Conservation (phyloP, 169 alveolate species). For the Eimeria praecox region DNA sequence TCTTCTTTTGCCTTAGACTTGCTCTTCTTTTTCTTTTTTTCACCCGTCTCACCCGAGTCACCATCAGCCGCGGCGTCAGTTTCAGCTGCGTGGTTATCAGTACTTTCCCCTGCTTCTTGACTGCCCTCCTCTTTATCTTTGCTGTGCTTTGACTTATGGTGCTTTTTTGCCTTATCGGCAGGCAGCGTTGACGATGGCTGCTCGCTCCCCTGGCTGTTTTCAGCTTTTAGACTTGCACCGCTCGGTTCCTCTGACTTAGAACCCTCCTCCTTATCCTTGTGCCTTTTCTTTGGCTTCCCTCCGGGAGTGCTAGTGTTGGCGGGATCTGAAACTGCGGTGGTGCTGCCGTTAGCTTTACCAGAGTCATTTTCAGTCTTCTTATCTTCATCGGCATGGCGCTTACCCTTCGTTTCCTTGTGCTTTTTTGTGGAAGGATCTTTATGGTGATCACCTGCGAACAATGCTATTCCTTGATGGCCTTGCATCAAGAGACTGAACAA, state of each 20-base stretch:
- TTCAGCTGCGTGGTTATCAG: background rate
- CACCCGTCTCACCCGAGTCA: conserved; percentile 31
- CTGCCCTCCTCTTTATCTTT: conserved; percentile 30
- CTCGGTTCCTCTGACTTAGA: background rate
- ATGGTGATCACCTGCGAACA: conserved; percentile 10
- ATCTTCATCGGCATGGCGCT: background rate
- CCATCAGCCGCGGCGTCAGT: background rate
- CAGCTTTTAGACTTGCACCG: background rate
- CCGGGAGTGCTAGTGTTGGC: background rate
- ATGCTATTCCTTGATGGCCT: background rate
- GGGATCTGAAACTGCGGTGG: background rate
- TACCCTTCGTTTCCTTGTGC: background rate
- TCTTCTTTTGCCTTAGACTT: background rate
- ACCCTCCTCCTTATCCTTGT: conserved; percentile 39
- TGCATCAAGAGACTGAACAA: background rate
- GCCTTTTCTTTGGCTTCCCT: conserved; percentile 34
- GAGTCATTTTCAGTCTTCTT: background rate
- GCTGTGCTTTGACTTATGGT: conserved; percentile 50
- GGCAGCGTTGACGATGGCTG: background rate
- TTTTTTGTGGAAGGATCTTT: background rate
- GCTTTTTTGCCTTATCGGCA: conserved; percentile 45
- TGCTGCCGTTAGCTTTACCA: background rate
- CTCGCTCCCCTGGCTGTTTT: conserved; percentile 1
- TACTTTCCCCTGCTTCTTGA: background rate
- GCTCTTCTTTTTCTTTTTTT: conserved; percentile 24